Percentiles rank a stretch among this genome's conserved stretches.
Evolutionary conservation across 768 basidiomycete species (phyloP).

Genomic region (Trametes punicea): DNA sequence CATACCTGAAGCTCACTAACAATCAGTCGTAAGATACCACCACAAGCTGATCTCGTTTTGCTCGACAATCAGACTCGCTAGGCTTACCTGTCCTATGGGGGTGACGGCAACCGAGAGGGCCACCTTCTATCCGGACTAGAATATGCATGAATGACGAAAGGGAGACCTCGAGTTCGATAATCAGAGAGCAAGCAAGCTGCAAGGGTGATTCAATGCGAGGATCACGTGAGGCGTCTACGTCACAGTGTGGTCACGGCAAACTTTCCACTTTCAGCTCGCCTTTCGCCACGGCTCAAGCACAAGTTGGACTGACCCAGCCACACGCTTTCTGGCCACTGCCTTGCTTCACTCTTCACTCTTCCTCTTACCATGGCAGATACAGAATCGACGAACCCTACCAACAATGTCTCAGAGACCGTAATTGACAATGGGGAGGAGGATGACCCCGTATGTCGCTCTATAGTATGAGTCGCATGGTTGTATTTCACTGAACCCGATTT

Average conservation of each 20-base stretch:
- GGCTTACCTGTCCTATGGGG: too few relatives aligned
- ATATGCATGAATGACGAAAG: too few relatives aligned
- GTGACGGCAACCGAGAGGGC: too few relatives aligned
- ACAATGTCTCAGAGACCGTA: conserved; percentile 22
- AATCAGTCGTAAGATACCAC: too few relatives aligned
- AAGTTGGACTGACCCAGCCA: not conserved
- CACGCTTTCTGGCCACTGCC: too few relatives aligned
- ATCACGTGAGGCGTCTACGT: conserved; percentile 7
- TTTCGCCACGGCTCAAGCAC: conserved; percentile 2
- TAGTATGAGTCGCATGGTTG: not conserved
- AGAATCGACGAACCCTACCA: conserved; percentile 25
- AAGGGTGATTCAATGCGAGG: too few relatives aligned
- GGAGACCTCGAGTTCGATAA: too few relatives aligned
- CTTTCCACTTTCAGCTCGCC: conserved; percentile 3
- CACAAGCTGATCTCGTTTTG: too few relatives aligned
- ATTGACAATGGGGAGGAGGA: conserved; percentile 35
- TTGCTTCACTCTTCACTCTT: conserved; percentile 20
- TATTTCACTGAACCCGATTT: not conserved
- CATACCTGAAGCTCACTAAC: too few relatives aligned
- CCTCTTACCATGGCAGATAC: conserved; percentile 29
- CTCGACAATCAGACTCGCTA: too few relatives aligned
- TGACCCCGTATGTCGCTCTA: conserved; percentile 30
- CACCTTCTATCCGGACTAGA: too few relatives aligned
- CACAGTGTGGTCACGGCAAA: conserved; percentile 11
- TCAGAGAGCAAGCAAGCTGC: too few relatives aligned